A percentile compares a stretch with the other conserved stretches of the same genome.
These are phyloP conservation scores for Vitis amurensis DNA, from an alignment of 164 flowering plant genomes.

Conservation along the genomic window DNA sequence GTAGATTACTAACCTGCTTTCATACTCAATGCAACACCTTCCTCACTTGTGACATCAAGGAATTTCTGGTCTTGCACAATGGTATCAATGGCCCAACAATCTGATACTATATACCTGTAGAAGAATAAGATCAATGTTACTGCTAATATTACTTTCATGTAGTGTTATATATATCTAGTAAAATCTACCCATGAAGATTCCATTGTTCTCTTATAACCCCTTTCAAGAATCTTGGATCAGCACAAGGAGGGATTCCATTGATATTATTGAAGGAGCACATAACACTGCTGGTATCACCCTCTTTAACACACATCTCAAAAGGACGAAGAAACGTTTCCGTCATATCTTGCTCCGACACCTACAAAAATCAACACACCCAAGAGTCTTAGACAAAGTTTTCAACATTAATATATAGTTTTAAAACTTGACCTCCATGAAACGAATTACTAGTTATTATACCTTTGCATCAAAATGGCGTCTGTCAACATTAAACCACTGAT, in stretches of 20 bases:
- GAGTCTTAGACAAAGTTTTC: no score
- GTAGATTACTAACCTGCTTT: no score
- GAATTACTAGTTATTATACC: not conserved
- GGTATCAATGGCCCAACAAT: no score
- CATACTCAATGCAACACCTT: no score
- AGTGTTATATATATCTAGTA: no score
- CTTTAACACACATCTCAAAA: slow-evolving; percentile 6
- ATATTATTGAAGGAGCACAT: slow-evolving; percentile 12
- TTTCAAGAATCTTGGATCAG: slow-evolving; percentile 9
- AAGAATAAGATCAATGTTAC: no score
- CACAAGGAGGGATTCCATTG: slow-evolving; percentile 10
- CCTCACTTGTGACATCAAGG: no score
- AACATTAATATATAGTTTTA: no score
- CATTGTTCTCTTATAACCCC: not conserved
- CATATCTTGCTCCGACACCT: slow-evolving; percentile 8
- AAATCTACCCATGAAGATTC: slow-evolving; percentile 3
- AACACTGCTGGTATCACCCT: slow-evolving; percentile 1
- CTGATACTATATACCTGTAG: no score
- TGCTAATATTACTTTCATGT: no score
- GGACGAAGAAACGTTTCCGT: slow-evolving; percentile 1
- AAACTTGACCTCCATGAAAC: no score
- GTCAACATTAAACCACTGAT: slow-evolving; percentile 18
- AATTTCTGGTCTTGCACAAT: no score
- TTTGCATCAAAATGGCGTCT: slow-evolving; percentile 14
- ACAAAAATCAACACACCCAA: not conserved